Base-by-base conservation (phyloP, 1,284 basidiomycete genomes). In the Hemileia vastatrix region DNA sequence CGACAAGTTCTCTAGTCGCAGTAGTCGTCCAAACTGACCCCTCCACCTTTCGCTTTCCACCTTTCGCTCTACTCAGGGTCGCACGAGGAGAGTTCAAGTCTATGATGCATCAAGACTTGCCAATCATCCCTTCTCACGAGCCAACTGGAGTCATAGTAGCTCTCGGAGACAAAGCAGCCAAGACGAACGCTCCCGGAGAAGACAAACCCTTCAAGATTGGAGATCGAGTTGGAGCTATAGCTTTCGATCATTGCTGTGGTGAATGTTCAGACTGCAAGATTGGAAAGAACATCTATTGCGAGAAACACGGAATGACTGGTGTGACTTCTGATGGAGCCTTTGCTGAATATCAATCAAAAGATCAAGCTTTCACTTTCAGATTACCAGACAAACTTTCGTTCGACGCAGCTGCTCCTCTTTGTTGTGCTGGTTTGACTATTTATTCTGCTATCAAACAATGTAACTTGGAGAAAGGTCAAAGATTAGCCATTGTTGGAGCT, bases 391-490 rank as follows among this genome's bases (percentile, higher is more conserved):
- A 21, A 2, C n/a, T 64, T 9, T 11, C 8, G 9, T 64, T 64
- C 50, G 63, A 64, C 13, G n/a, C 47, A 13, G 63, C 62, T 11
- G 63, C 63, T 19, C 63, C 63, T 2, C 59, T 64, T 13, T 51
- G 61, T 24, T 64, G 63, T 53, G 63, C 63, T n/a, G 63, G 63
- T n/a, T 43, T 49, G 6, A 64, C 63, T 31, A 57, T 64, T 48
- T 64, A 18, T 40, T n/a, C 59, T 21, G 63, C 62, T 33, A 64
- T 64, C 49, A 24, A 43, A 18, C 45, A 13, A 15, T 63, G 60
- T 27, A 18, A 64, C 1, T 24, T 64, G 2, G 15, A 62, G 32
- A 23, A 21, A 19, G 62, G 62, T 9, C 40, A 64, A 54, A 36
- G n/a, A 4, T 13, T 64, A 11, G 27, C 21, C 6, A 64, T 64